Evolutionary conservation across 2,329 filamentous ascomycete genomes (phyloP), one percentile per base, ranked within the genome.

Genomic region (Thelonectria discophora): DNA sequence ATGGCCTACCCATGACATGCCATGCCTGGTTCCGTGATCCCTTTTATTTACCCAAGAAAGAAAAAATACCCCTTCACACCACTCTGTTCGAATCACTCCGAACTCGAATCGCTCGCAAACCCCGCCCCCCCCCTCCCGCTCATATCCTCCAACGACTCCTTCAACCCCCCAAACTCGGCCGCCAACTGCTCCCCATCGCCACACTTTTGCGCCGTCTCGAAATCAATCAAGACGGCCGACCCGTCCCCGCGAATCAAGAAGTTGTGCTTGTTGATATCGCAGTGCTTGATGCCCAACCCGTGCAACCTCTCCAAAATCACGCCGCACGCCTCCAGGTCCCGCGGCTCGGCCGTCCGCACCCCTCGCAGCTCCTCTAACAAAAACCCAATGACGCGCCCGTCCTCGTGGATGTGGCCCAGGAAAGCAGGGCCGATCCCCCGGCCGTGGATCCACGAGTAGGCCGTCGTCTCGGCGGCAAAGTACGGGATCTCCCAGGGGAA

Each of bases 201-300:
- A 42, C 67, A 72, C 54, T 65, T 70, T 65, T 73, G 62, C 10
- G 75, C 73, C 58, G 69, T 71, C 63, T 76, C 75, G 58, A 76
- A 76, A 57, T 76, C 75, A 15, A 76, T 62, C 30, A 76, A 54
- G 17, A 72, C 63, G 27, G 70, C 73, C 13, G 54, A 24, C 5
- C 69, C 65, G 10, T 68, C 60, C 27, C 64, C 55, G 17, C 67
- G 65, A 24, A 77, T 69, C 11, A 76, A 63, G 47, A 77, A 76
- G 52, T 77, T 77, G 57, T 73, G 66, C 62, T 72, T 77, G 67
- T 76, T 76, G 63, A 74, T 73, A 30, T 77, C 75, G 13, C 74
- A 74, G 40, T 69, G 73, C 51, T 73, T 69, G 43, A 77, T 75
- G 5, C 72, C 74, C 13, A 77, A 68, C 24, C 65, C 58, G 55